Percentiles rank a stretch among this genome's conserved stretches.
Evolutionary conservation across 2,329 filamentous ascomycete species (phyloP).

Genomic region (Aspergillus sp.): DNA sequence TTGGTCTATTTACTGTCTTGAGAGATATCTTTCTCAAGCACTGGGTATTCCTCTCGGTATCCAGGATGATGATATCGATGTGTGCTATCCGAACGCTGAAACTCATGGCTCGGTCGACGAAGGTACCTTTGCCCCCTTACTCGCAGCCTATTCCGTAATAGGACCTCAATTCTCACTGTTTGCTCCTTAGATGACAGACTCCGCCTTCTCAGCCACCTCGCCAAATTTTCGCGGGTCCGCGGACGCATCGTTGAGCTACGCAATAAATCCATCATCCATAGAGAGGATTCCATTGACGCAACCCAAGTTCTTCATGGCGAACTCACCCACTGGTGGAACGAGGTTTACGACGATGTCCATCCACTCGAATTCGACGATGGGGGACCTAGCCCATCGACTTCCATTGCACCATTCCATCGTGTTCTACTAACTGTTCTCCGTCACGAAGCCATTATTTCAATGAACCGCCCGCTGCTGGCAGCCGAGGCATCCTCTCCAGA

Average conservation of each 20-base stretch:
- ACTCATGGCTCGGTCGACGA: slow-evolving; percentile 32
- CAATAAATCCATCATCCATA: slow-evolving; percentile 52
- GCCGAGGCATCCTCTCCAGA: slow-evolving; percentile 44
- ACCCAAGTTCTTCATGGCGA: slow-evolving; percentile 48
- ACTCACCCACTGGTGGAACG: slow-evolving; percentile 54
- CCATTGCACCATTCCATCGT: slow-evolving; percentile 37
- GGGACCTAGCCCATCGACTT: neutral
- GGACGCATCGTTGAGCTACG: slow-evolving; percentile 54
- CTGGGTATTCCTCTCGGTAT: slow-evolving; percentile 57
- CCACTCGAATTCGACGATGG: slow-evolving; percentile 28
- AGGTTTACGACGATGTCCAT: slow-evolving; percentile 52
- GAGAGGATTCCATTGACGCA: slow-evolving; percentile 44
- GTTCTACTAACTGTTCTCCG: slow-evolving; percentile 47
- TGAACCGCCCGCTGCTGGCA: slow-evolving; percentile 53
- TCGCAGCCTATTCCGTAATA: neutral
- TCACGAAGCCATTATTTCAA: slow-evolving; percentile 52
- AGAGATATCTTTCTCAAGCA: slow-evolving; percentile 57
- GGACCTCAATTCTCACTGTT: neutral
- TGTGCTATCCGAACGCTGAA: slow-evolving; percentile 55
- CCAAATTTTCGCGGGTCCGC: slow-evolving; percentile 51
- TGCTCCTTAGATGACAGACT: slow-evolving; percentile 25
- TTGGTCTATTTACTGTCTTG: slow-evolving; percentile 58
- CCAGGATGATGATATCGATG: slow-evolving; percentile 58
- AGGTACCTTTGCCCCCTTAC: neutral
- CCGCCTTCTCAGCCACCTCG: slow-evolving; percentile 41